These are phyloP conservation scores for Coleophoma eucalyptorum DNA, from an alignment of 2,329 filamentous ascomycete species.

Conservation along the genomic window DNA sequence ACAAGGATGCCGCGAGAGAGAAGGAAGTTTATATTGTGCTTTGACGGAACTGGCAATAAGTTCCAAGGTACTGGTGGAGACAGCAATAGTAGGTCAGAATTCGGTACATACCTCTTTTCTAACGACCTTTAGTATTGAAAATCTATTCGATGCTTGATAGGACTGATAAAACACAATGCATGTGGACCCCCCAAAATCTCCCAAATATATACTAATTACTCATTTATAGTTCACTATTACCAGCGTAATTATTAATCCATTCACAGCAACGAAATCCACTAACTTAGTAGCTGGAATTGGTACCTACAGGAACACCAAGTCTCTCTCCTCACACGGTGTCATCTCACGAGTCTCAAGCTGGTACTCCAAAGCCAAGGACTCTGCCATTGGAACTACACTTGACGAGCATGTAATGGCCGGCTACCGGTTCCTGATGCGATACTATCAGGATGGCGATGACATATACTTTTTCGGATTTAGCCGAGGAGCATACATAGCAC, in stretches of 20 bases:
- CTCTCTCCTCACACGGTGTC: slow-evolving; percentile 52
- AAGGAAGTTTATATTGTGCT: background rate
- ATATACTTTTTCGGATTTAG: slow-evolving; percentile 75
- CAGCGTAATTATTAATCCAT: background rate
- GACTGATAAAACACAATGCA: background rate
- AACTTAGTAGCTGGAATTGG: slow-evolving; percentile 56
- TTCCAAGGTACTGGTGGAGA: background rate
- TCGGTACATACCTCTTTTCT: background rate
- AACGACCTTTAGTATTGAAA: background rate
- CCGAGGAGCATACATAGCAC: slow-evolving; percentile 68
- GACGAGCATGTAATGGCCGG: slow-evolving; percentile 80
- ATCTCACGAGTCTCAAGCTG: slow-evolving; percentile 58
- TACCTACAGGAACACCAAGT: slow-evolving; percentile 63
- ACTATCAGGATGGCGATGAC: slow-evolving; percentile 60
- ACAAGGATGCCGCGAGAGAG: background rate
- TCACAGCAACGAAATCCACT: background rate
- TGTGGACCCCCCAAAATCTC: background rate
- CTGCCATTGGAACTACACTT: slow-evolving; percentile 75
- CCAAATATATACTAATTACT: background rate
- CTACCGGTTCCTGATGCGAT: slow-evolving; percentile 76
- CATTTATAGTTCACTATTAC: background rate
- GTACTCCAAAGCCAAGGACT: slow-evolving; percentile 73
- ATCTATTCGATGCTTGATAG: background rate
- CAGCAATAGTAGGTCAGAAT: background rate
- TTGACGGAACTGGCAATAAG: background rate